Evolutionary conservation across 2,329 filamentous ascomycete genomes (phyloP), one percentile per base, ranked within the genome.

Genomic region (Hymenoscyphus infarciens): DNA sequence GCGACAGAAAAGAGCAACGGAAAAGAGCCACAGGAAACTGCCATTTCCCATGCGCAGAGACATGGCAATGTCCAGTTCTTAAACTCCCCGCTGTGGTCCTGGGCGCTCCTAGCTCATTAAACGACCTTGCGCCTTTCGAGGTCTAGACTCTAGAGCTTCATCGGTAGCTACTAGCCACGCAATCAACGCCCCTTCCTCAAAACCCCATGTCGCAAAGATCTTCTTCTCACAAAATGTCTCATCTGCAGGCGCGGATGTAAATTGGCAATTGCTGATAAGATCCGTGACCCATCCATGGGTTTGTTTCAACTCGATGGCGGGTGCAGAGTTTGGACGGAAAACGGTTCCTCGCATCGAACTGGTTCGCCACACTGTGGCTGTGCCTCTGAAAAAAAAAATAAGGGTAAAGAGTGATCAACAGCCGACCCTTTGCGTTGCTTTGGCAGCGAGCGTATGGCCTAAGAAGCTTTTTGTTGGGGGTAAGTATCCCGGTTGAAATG

Each of bases 311-410:
- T 52, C 45, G 45, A 52, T 52, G 19, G 45, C 22, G n/a, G 25
- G 45, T 25, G 25, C 16, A 5, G 39, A 19, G n/a, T 6, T 42
- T 31, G 39, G 19, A n/a, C 39, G 39, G 39, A 31, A 31, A 31
- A 31, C 29, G 16, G 35, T 13, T 25, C 10, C 19, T 52, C 19
- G 22, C 19, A 25, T 52, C 45, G 19, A 11, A 52, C 13, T 25
- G 19, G 19, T 52, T 52, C 11, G 45, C 45, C 45, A 52, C 45
- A 52, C 45, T 52, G 45, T 52, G 45, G 45, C 45, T 52, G 45
- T 22, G 45, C 45, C 5, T 25, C 10, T 25, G 19, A 22, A 52
- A 25, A 5, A n/a, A n/a, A n/a, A n/a, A n/a, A n/a, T n/a, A n/a
- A n/a, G n/a, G n/a, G n/a, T n/a, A n/a, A n/a, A 52, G 45, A 5